These are phyloP conservation scores for Diplodia scrobiculata DNA, from an alignment of 2,329 filamentous ascomycete genomes.

Conservation along the genomic window DNA sequence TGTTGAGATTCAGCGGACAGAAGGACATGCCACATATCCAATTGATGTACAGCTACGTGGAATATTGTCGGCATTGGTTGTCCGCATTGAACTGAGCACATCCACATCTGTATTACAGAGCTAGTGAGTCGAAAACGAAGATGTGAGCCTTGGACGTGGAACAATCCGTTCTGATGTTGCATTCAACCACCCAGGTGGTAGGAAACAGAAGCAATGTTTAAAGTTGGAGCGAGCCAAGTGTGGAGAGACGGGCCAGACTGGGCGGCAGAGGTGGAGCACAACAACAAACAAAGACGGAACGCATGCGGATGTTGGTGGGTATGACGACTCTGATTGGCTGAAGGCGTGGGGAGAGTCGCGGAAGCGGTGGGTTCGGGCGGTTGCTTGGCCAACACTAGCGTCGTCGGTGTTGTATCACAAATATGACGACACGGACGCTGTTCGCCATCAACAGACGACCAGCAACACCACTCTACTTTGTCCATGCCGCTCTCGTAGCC, in stretches of 20 bases:
- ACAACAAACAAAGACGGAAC: constrained; percentile 13
- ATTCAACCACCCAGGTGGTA: too few species aligned
- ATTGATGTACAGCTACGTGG: too few species aligned
- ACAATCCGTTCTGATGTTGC: too few species aligned
- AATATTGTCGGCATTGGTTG: too few species aligned
- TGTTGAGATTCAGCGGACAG: too few species aligned
- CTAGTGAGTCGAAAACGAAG: too few species aligned
- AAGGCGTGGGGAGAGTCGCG: background rate
- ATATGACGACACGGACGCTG: constrained; percentile 12
- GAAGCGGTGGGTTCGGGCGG: background rate
- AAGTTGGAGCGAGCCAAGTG: background rate
- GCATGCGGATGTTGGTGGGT: constrained; percentile 2
- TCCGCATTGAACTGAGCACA: too few species aligned
- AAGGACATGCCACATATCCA: too few species aligned
- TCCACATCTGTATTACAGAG: too few species aligned
- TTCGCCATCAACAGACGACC: constrained; percentile 18
- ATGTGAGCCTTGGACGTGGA: too few species aligned
- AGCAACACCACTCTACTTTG: constrained; percentile 6
- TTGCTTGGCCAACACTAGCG: constrained; percentile 24
- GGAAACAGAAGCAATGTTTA: background rate
- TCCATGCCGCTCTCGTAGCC: constrained; percentile 20
- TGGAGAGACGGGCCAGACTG: background rate
- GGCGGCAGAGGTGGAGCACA: background rate
- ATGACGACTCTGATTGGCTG: background rate
- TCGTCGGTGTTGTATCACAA: background rate